These are phyloP conservation scores for Rhizopogon vinicolor DNA, from an alignment of 768 basidiomycete species.

Conservation along the genomic window DNA sequence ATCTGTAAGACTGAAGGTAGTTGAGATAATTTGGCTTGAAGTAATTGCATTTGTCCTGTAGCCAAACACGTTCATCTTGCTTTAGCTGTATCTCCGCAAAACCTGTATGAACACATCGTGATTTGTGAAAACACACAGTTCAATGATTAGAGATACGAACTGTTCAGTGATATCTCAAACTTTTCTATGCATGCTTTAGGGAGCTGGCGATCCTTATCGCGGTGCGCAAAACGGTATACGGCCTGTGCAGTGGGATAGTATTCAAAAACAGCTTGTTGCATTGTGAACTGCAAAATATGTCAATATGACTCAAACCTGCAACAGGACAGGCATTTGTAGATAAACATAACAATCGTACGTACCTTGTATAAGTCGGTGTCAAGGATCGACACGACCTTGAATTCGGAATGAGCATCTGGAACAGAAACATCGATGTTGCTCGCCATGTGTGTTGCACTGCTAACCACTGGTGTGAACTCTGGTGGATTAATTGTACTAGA, in stretches of 20 bases:
- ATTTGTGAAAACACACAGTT: slow-evolving; percentile 34
- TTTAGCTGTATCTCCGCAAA: slow-evolving; percentile 64
- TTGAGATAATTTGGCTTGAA: slow-evolving; percentile 69
- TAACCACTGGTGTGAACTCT: too few species aligned
- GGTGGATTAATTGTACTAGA: too few species aligned
- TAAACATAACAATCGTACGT: neutral
- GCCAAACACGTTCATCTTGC: slow-evolving; percentile 59
- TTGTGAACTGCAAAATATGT: slow-evolving; percentile 59
- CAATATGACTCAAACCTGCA: neutral
- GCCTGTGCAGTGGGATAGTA: slow-evolving; percentile 72
- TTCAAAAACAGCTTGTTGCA: slow-evolving; percentile 88
- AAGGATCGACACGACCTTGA: slow-evolving; percentile 50
- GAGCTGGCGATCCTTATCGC: slow-evolving; percentile 61
- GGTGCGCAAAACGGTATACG: slow-evolving; percentile 79
- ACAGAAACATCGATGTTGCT: neutral
- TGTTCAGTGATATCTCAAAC: slow-evolving; percentile 50
- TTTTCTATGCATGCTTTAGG: slow-evolving; percentile 30
- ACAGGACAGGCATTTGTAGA: neutral
- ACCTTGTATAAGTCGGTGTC: slow-evolving; percentile 97
- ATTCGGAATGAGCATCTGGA: slow-evolving; percentile 10
- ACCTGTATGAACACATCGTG: slow-evolving; percentile 36
- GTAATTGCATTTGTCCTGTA: slow-evolving; percentile 67
- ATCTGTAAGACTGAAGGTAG: slow-evolving; percentile 66
- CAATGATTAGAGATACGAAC: slow-evolving; percentile 34
- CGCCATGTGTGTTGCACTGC: neutral